Evolutionary conservation across 2,329 filamentous ascomycete species (phyloP), one percentile per base, ranked within the genome.

Genomic region (Cytospora mali): DNA sequence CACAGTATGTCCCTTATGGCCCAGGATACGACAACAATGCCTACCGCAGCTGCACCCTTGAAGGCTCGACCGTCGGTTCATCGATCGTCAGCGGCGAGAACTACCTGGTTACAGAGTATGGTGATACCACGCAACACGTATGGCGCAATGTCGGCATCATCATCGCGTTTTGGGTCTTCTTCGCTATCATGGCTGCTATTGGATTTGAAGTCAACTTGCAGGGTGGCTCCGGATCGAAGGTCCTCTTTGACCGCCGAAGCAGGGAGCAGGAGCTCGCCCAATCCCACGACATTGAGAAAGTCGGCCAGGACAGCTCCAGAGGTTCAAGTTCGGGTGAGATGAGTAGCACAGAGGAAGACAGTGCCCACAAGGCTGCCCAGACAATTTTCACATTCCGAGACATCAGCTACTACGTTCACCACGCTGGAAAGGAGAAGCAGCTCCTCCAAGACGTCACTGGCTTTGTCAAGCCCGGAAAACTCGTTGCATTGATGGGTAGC

Each of bases 391-490:
- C 89, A 1, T 93, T 42, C 50, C 53, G 35, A 6, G 39, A 54
- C 18, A 14, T 42, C 39, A 42, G n/a, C 39, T 42, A 42, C 39
- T 42, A 9, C 21, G 39, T 42, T 10, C 39, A 42, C 4, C 39
- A 42, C 10, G n/a, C n/a, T 6, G 39, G 39, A 21, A 6, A 42
- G 39, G 39, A 42, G 18, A 42, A 42, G 10, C 39, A 42, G 18
- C 86, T 96, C 62, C 79, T 96, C 9, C 87, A 95, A 66, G 84
- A 94, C 62, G 89, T 96, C 1, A 86, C 93, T 67, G 92, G 92
- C 3, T 96, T 89, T 86, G 89, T 93, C 61, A 91, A 92, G 74
- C 90, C 91, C 1, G 91, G 91, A 52, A 92, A 88, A 66, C 75
- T 93, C 23, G 91, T 88, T 3, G 91, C 90, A 5, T 79, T 94